Conservation (phyloP, 345 rosid genomes). For the Boechera divaricarpa region DNA sequence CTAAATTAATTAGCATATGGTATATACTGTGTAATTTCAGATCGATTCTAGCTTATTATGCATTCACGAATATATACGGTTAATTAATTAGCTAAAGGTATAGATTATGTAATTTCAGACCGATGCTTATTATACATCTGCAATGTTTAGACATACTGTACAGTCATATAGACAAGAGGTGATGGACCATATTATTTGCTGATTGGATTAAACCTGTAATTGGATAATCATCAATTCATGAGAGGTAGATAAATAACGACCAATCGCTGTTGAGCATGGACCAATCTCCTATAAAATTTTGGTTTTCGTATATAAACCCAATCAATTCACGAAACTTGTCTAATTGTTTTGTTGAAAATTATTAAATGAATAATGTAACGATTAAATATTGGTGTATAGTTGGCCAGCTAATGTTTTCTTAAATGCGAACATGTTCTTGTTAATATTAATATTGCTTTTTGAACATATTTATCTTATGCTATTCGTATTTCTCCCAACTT, state of each 20-base stretch:
- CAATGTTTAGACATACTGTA: background rate
- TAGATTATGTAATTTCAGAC: too few species aligned
- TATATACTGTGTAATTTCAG: background rate
- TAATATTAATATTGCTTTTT: background rate
- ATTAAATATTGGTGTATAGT: conserved; percentile 23
- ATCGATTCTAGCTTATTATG: background rate
- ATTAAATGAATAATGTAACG: background rate
- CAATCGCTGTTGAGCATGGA: conserved; percentile 21
- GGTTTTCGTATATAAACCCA: background rate
- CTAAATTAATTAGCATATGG: background rate
- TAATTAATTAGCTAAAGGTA: background rate
- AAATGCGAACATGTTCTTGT: conserved; percentile 40
- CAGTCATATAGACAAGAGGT: conserved; percentile 19
- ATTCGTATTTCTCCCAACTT: background rate
- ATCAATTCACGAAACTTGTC: conserved; percentile 20
- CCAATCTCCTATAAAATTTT: background rate
- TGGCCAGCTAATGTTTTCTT: conserved; percentile 39
- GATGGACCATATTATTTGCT: conserved; percentile 12
- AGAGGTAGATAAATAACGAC: conserved; percentile 32
- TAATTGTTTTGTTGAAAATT: conserved; percentile 15
- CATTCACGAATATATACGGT: background rate
- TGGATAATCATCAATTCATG: conserved; percentile 30
- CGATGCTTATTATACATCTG: background rate
- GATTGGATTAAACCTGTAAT: background rate
- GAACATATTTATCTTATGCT: background rate